Evolutionary conservation across 1,284 basidiomycete species (phyloP).

Genomic region (Rhizoctonia solani): DNA sequence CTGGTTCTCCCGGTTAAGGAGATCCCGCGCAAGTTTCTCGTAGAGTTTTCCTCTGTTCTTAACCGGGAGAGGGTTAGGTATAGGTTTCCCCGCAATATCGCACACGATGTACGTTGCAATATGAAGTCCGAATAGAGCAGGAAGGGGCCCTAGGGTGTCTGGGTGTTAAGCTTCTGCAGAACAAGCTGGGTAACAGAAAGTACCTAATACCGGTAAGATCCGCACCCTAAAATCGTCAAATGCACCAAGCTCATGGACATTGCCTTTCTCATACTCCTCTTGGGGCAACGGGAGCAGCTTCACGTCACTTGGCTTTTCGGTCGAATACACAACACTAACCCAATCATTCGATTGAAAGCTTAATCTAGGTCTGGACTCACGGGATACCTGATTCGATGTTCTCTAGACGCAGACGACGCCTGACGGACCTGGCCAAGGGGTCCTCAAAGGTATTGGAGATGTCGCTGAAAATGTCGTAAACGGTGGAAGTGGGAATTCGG

Average conservation of each 20-base stretch:
- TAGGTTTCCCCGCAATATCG: slow-evolving; percentile 79
- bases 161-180: not conserved
- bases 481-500: not conserved
- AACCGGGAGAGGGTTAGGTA: slow-evolving; percentile 78
- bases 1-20: slow-evolving; percentile 72
- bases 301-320: slow-evolving; percentile 87
- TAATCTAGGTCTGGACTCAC: slow-evolving; percentile 39
- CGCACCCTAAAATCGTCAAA: slow-evolving; percentile 94
- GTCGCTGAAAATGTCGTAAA: slow-evolving; percentile 57
- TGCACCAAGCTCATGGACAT: slow-evolving; percentile 87
- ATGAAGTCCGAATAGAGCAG: slow-evolving; percentile 86
- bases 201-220: slow-evolving; percentile 84
- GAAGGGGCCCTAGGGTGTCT: slow-evolving; percentile 64
- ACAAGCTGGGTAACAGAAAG: slow-evolving; percentile 38
- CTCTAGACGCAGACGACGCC: slow-evolving; percentile 72
- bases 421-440: slow-evolving; percentile 89
- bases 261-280: slow-evolving; percentile 89
- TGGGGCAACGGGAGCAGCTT: slow-evolving; percentile 89
- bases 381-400: slow-evolving; percentile 79
- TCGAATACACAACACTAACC: slow-evolving; percentile 85
- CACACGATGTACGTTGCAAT: slow-evolving; percentile 86
- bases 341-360: not conserved
- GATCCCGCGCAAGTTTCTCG: slow-evolving; percentile 74
- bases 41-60: slow-evolving; percentile 85
- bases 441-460: slow-evolving; percentile 94